Base-by-base conservation (phyloP, 1,284 basidiomycete genomes). In the Pterulicium gracile region DNA sequence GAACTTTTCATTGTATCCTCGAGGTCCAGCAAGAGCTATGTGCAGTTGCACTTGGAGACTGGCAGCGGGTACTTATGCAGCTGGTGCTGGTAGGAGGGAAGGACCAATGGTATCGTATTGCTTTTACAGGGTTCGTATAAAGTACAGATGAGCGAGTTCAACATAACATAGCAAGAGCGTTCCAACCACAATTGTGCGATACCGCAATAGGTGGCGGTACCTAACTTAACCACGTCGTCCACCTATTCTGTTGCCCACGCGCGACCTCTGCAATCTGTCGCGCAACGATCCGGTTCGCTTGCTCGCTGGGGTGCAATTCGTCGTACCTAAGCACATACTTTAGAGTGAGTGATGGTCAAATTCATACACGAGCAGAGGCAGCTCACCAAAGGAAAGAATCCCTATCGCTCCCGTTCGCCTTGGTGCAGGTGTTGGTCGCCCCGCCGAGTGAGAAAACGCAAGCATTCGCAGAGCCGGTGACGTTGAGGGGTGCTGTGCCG, bases 361-460 rank as follows among this genome's bases (percentile, higher is more conserved):
- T 5, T 42, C 21, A 41, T 3, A 41, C 23, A 19, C 24, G 15
- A 20, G 15, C 5, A 19, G 15, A 40, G 15, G n/a, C 14, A 4
- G 64, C 71, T 22, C 47, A 77, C 76, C 76, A 77, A 20, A 76
- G 54, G 60, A 65, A 77, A 55, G 74, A 77, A 53, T 77, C 75
- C n/a, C 59, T 56, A 32, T 63, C 73, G 1, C 65, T 59, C 0
- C 71, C 74, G 14, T 61, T 58, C 0, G 64, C 10, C 7, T 10
- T 67, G 24, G 60, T 56, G 54, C 73, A 77, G 2, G 46, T 58
- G 5, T 23, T 61, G 61, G 1, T 52, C 49, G 58, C 56, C 34
- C 64, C 66, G 49, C 65, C 61, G 42, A 62, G 22, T 44, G 64
- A 45, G 58, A 66, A 75, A 3, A 75, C 63, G 52, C 73, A 76